A percentile compares a stretch with the other conserved stretches of the same genome.
Evolutionary conservation across 2,329 filamentous ascomycete genomes (phyloP).

Genomic region (Drechslerella dactyloides): DNA sequence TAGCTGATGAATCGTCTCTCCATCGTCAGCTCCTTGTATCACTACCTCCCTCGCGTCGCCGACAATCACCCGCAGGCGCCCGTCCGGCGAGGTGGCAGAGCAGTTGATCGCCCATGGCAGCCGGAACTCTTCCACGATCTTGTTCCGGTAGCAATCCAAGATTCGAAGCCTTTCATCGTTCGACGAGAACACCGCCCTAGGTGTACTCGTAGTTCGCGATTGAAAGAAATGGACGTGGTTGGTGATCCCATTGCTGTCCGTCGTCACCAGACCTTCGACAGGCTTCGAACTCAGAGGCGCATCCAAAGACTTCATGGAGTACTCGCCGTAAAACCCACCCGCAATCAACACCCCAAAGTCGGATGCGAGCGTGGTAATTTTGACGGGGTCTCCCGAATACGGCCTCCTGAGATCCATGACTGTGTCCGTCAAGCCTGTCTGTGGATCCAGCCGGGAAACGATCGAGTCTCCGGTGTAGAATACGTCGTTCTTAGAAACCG

Average conservation of each 20-base stretch:
- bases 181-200: slow-evolving; percentile 68
- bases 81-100: slow-evolving; percentile 73
- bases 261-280: slow-evolving; percentile 58
- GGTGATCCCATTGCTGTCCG: slow-evolving; percentile 68
- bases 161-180: slow-evolving; percentile 68
- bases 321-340: slow-evolving; percentile 59
- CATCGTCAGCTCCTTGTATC: slow-evolving; percentile 73
- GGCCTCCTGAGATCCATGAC: slow-evolving; percentile 53
- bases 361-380: slow-evolving; percentile 57
- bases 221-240: slow-evolving; percentile 69
- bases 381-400: slow-evolving; percentile 51
- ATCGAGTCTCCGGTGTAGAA: slow-evolving; percentile 65
- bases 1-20: slow-evolving; percentile 65
- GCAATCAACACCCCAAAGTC: slow-evolving; percentile 58
- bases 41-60: slow-evolving; percentile 71
- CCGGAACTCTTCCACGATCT: slow-evolving; percentile 64
- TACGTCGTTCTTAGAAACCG: slow-evolving; percentile 64
- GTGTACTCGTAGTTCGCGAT: slow-evolving; percentile 63
- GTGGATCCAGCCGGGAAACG: slow-evolving; percentile 64
- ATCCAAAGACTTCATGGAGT: slow-evolving; percentile 57
- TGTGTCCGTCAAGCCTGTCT: slow-evolving; percentile 58
- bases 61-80: slow-evolving; percentile 73
- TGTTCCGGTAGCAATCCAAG: slow-evolving; percentile 67
- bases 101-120: slow-evolving; percentile 74
- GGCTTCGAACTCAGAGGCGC: slow-evolving; percentile 55